Evolutionary conservation across 495 filamentous ascomycete genomes (phyloP), one percentile per base, ranked within the genome.

Genomic region (Trichoderma asperelloides): DNA sequence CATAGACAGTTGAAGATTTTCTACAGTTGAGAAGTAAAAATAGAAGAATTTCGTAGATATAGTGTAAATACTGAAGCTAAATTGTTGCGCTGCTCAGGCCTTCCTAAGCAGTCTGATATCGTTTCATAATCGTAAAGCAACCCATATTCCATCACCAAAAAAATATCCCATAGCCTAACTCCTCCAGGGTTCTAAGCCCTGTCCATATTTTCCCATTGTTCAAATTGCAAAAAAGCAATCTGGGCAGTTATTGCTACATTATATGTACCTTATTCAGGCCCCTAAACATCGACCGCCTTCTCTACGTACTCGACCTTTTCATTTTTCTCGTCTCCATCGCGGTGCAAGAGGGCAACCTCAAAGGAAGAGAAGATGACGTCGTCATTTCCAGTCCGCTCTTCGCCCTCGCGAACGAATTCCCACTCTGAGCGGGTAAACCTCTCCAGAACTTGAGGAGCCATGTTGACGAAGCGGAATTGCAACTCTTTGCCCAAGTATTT

Each of bases 381-480:
- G 3, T 27, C 55, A 60, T 60, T 30, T 15, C 55, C 55, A 28
- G 55, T 60, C 5, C 55, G 27, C 13, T 60, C 23, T 60, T 60
- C 55, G 9, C 55, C 55, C 16, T 60, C 55, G 5, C 55, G 55
- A 30, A 25, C 55, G 16, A 60, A 60, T 25, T 60, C 55, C 55
- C 55, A 60, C 23, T 60, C 55, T 60, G 55, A 60, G 8, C 55
- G 55, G 3, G 55, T 60, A 30, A 60, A 60, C 27, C 55, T 60
- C 23, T 60, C 55, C 0, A 60, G 55, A 15, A 60, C 55, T n/a
- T 60, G 23, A 13, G 55, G 55, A 6, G 55, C 55, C 55, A 60
- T 60, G 25, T 60, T 60, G 55, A 60, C 55, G 8, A 60, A 60
- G 55, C 55, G 55, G 55, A 60, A 60, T 25, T 60, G 55, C 55